Percentiles rank a stretch among this genome's conserved stretches.
phyloP scores from a whole-genome alignment of 192 early-diverging fungal species.

The Phlyctochytrium arcticum region DNA sequence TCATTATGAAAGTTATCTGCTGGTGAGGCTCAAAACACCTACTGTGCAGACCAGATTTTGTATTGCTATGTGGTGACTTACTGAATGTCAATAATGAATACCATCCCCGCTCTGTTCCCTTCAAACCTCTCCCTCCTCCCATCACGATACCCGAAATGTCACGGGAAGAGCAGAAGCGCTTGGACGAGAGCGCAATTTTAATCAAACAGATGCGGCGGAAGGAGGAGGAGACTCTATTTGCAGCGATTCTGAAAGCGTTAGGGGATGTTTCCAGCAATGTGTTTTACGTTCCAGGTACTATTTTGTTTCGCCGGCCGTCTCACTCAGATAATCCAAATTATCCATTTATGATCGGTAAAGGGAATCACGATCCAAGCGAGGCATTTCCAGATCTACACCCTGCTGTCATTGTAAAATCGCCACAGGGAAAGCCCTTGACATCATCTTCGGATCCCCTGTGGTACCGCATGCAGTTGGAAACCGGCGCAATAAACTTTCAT shows the following conservation, averaged over 20 bases:
- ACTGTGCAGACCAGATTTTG: conserved; percentile 13
- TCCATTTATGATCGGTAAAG: neutral
- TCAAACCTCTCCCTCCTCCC: too few relatives aligned
- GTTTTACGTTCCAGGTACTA: conserved; percentile 19
- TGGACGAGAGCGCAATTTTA: too few relatives aligned
- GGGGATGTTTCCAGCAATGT: conserved; percentile 1
- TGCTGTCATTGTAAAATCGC: neutral
- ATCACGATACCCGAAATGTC: too few relatives aligned
- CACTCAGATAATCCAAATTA: neutral
- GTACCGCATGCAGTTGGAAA: conserved; percentile 9
- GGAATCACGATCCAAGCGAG: conserved; percentile 24
- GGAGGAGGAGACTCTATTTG: conserved; percentile 21
- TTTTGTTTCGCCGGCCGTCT: neutral
- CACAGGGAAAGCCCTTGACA: neutral
- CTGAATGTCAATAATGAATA: conserved; percentile 21
- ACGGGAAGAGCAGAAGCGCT: too few relatives aligned
- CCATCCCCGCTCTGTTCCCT: neutral
- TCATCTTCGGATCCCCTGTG: conserved; percentile 14
- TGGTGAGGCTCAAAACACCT: too few relatives aligned
- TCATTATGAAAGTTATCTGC: too few relatives aligned
- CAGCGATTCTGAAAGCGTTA: conserved; percentile 1
- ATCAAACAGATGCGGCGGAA: conserved; percentile 1
- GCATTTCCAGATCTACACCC: conserved; percentile 23
- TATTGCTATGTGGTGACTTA: conserved; percentile 20
- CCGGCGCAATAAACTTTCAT: conserved; percentile 22